Conservation (phyloP, 139 green algal genomes). For the Auxenochlorella pyrenoidosa region DNA sequence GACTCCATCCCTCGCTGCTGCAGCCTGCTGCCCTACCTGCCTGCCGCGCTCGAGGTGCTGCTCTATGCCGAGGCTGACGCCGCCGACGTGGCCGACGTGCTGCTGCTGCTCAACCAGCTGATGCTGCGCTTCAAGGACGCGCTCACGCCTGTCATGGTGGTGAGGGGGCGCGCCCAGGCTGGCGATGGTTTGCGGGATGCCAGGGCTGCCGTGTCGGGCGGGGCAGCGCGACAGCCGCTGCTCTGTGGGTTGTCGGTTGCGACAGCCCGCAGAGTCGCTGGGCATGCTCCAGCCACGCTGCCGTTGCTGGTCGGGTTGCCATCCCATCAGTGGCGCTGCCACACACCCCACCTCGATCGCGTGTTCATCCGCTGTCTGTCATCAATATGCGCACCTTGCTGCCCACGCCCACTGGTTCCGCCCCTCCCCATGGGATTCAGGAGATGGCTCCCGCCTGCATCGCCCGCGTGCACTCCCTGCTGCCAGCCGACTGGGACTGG, state of each 20-base stretch:
- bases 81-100: constrained; percentile 68
- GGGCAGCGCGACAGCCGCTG: too few relatives aligned
- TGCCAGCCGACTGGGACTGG: constrained; percentile 85
- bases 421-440: constrained; percentile 13
- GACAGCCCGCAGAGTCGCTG: too few relatives aligned
- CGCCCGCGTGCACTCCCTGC: constrained; percentile 60
- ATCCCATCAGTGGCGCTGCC: too few relatives aligned
- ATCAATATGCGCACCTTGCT: too few relatives aligned
- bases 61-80: constrained; percentile 57
- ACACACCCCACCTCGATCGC: too few relatives aligned
- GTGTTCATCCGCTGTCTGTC: too few relatives aligned
- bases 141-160: constrained; percentile 61
- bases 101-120: constrained; percentile 81
- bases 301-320: too few relatives aligned
- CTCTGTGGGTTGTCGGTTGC: too few relatives aligned
- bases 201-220: too few relatives aligned
- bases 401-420: too few relatives aligned
- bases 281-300: too few relatives aligned
- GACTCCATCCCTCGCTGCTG: neutral
- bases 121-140: constrained; percentile 65
- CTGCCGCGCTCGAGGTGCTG: constrained; percentile 67
- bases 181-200: too few relatives aligned
- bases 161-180: neutral
- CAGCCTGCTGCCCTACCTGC: constrained; percentile 67
- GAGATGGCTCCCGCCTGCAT: constrained; percentile 66